Conservation (phyloP, 2,329 filamentous ascomycete genomes). For the Monosporascus sp. region DNA sequence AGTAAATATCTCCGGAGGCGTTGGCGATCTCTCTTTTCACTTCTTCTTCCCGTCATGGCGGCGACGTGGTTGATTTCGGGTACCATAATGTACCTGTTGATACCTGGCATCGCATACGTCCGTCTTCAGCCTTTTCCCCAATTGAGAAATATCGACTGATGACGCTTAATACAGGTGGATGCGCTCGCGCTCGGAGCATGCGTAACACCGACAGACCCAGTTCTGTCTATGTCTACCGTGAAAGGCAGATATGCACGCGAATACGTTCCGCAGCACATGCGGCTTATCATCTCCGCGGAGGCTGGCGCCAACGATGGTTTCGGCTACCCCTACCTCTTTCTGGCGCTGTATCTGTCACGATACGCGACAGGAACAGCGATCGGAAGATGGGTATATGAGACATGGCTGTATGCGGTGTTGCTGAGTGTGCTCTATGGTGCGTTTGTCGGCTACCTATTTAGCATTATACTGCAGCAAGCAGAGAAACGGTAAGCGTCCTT, state of each 20-base stretch:
- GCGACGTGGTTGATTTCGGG: conserved; percentile 55
- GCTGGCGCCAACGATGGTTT: conserved; percentile 67
- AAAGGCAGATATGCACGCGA: conserved; percentile 49
- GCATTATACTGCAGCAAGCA: conserved; percentile 35
- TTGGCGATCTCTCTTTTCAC: conserved; percentile 38
- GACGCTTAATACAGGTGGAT: conserved; percentile 35
- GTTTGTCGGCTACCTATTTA: conserved; percentile 61
- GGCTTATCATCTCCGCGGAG: conserved; percentile 59
- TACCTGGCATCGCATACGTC: no score
- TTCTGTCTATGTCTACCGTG: conserved; percentile 60
- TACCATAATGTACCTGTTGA: no score
- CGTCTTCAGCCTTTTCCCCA: conserved; percentile 39
- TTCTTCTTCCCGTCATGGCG: conserved; percentile 64
- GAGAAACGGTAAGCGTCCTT: not conserved
- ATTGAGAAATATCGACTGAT: no score
- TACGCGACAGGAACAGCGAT: conserved; percentile 26
- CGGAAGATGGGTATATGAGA: conserved; percentile 67
- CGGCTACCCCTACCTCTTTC: conserved; percentile 65
- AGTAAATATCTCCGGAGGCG: conserved; percentile 19
- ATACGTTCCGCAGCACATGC: conserved; percentile 61
- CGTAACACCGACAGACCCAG: conserved; percentile 66
- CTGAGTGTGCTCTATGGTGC: conserved; percentile 60
- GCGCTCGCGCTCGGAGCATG: conserved; percentile 62
- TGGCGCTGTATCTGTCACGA: conserved; percentile 52
- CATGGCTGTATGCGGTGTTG: conserved; percentile 61